Percentiles rank a stretch among this genome's conserved stretches.
Conservation (phyloP, 2,329 filamentous ascomycete species). For the Metarhizium humberi region DNA sequence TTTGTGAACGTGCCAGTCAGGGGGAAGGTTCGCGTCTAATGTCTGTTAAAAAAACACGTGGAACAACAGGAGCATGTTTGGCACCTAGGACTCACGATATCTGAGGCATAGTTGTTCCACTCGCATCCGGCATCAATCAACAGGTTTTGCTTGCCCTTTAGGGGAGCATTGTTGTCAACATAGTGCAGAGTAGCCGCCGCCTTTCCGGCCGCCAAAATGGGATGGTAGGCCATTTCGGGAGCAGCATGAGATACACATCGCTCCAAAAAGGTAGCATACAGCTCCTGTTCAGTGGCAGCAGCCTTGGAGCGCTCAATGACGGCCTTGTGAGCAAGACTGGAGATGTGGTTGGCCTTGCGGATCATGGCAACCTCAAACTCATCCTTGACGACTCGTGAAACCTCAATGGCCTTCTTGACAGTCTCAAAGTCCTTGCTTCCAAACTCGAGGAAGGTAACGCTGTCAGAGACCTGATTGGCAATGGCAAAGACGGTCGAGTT, state of each 20-base stretch:
- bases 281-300: slow-evolving; percentile 69
- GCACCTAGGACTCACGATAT: slow-evolving; percentile 39
- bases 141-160: slow-evolving; percentile 65
- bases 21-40: slow-evolving; percentile 76
- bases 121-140: slow-evolving; percentile 79
- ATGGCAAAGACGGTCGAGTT: slow-evolving; percentile 61
- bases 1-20: slow-evolving; percentile 61
- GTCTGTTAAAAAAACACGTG: background rate
- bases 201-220: slow-evolving; percentile 73
- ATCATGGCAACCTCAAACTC: slow-evolving; percentile 67
- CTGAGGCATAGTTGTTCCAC: slow-evolving; percentile 62
- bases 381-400: slow-evolving; percentile 62
- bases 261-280: slow-evolving; percentile 73
- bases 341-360: slow-evolving; percentile 61
- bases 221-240: slow-evolving; percentile 77
- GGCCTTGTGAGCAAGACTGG: slow-evolving; percentile 54
- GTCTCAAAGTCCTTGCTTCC: slow-evolving; percentile 49
- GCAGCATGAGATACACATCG: slow-evolving; percentile 66
- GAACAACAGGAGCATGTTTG: background rate
- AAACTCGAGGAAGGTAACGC: slow-evolving; percentile 63
- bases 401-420: slow-evolving; percentile 56
- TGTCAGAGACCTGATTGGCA: slow-evolving; percentile 63
- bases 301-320: slow-evolving; percentile 51
- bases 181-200: slow-evolving; percentile 85
- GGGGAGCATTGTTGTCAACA: slow-evolving; percentile 63